These are phyloP conservation scores for Coffea humblotiana DNA, from an alignment of 305 asterid genomes.

Conservation along the genomic window DNA sequence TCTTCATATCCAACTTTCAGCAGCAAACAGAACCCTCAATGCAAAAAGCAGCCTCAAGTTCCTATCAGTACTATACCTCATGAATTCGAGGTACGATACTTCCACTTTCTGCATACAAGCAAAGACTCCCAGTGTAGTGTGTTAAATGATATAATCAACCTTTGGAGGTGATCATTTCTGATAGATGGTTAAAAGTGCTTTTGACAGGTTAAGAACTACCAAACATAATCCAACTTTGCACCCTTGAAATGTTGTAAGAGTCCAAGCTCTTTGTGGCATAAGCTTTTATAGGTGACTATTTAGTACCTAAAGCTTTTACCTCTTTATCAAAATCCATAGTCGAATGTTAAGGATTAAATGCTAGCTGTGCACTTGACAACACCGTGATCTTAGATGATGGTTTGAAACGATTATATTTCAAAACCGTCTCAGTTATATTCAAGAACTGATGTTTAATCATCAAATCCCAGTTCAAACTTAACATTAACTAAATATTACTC, in stretches of 20 bases:
- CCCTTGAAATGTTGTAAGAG: too few species aligned
- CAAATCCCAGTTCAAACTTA: neutral
- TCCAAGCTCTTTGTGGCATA: too few species aligned
- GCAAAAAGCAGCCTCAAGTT: constrained; percentile 9
- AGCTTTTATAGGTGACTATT: too few species aligned
- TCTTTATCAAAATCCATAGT: too few species aligned
- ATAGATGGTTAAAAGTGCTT: neutral
- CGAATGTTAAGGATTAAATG: too few species aligned
- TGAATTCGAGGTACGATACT: constrained; percentile 10
- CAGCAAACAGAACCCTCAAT: constrained; percentile 7
- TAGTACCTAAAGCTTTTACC: too few species aligned
- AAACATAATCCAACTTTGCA: neutral
- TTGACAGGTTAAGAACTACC: neutral
- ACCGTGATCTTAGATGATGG: neutral
- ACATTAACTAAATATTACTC: neutral
- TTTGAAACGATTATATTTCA: neutral
- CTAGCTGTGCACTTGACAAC: neutral
- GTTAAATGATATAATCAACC: neutral
- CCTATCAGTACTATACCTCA: neutral
- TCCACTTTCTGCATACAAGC: neutral
- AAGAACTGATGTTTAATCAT: neutral
- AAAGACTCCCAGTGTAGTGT: neutral
- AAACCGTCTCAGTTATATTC: neutral
- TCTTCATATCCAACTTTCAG: constrained; percentile 24
- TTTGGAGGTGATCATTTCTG: neutral